Evolutionary conservation across 2,329 filamentous ascomycete species (phyloP).

Genomic region (Alternaria rosae): DNA sequence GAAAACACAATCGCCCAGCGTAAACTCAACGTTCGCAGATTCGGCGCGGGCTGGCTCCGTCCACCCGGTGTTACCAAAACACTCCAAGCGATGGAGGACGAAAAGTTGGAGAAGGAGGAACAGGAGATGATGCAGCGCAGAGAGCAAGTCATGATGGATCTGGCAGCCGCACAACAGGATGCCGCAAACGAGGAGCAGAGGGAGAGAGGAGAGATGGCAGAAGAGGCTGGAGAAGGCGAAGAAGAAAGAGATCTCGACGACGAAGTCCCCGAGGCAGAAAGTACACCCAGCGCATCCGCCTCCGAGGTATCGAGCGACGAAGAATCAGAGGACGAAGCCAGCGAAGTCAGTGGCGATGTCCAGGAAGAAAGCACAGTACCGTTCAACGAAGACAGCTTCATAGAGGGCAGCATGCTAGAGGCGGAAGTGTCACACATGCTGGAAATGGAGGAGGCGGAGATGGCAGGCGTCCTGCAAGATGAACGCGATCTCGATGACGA

Average conservation of each 20-base stretch:
- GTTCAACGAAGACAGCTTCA: slow-evolving; percentile 59
- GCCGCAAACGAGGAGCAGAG: slow-evolving; percentile 49
- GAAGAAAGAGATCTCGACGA: slow-evolving; percentile 52
- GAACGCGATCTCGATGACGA: slow-evolving; percentile 60
- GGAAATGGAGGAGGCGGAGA: slow-evolving; percentile 56
- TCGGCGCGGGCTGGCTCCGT: slow-evolving; percentile 88
- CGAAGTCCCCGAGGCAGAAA: slow-evolving; percentile 49
- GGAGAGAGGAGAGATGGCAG: slow-evolving; percentile 52
- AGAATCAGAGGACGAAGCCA: slow-evolving; percentile 18
- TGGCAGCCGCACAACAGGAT: slow-evolving; percentile 66
- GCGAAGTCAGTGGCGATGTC: slow-evolving; percentile 31
- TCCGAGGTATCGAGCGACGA: slow-evolving; percentile 45
- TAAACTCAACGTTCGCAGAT: slow-evolving; percentile 82
- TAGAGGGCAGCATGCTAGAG: slow-evolving; percentile 55
- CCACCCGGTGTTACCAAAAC: slow-evolving; percentile 90
- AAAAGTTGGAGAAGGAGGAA: slow-evolving; percentile 87
- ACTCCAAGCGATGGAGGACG: slow-evolving; percentile 86
- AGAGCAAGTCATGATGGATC: slow-evolving; percentile 75
- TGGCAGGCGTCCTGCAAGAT: slow-evolving; percentile 56
- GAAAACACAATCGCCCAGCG: slow-evolving; percentile 79
- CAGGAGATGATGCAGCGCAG: slow-evolving; percentile 76
- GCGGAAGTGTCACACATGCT: slow-evolving; percentile 49
- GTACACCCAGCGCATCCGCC: slow-evolving; percentile 32
- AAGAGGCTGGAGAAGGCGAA: slow-evolving; percentile 29
- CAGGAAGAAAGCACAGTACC: slow-evolving; percentile 48